Evolutionary conservation across 129 eudicot species (phyloP).

Genomic region (Gnaphalium uliginosum): DNA sequence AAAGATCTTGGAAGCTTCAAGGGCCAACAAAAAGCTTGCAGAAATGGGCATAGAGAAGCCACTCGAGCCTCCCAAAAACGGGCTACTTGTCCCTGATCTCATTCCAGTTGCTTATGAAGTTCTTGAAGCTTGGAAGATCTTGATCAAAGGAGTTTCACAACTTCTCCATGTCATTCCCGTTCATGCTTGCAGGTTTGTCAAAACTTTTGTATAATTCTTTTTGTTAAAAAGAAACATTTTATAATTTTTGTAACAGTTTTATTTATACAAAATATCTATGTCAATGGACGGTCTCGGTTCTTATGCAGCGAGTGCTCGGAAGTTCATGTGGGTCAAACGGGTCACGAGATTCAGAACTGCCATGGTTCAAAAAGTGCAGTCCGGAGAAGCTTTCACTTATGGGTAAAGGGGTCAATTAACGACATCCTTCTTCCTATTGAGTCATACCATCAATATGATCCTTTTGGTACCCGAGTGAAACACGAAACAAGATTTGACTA

Average conservation of each 20-base stretch:
- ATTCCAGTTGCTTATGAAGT: constrained; percentile 87
- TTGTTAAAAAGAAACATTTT: background rate
- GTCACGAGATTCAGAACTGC: constrained; percentile 80
- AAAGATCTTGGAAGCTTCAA: constrained; percentile 54
- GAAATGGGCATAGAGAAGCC: constrained; percentile 83
- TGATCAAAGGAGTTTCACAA: constrained; percentile 84
- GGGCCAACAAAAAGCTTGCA: constrained; percentile 85
- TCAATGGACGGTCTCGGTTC: background rate
- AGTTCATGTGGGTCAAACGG: constrained; percentile 65
- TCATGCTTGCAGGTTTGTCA: constrained; percentile 85
- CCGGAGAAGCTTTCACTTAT: constrained; percentile 72
- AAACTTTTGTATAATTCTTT: background rate
- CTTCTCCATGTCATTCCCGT: constrained; percentile 80
- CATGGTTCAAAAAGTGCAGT: constrained; percentile 52
- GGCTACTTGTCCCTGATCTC: constrained; percentile 71
- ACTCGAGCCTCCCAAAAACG: constrained; percentile 90
- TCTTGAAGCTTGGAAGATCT: constrained; percentile 80
- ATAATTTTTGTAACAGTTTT: background rate
- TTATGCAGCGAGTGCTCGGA: constrained; percentile 78
- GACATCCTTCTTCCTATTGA: constrained; percentile 87
- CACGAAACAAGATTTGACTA: constrained; percentile 87
- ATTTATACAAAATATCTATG: background rate
- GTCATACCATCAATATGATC: constrained; percentile 90
- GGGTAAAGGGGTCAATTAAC: constrained; percentile 91
- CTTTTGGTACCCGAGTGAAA: constrained; percentile 79